Evolutionary conservation across 2,329 filamentous ascomycete species (phyloP), one percentile per base, ranked within the genome.

Genomic region (Aspergillus phoenicis): DNA sequence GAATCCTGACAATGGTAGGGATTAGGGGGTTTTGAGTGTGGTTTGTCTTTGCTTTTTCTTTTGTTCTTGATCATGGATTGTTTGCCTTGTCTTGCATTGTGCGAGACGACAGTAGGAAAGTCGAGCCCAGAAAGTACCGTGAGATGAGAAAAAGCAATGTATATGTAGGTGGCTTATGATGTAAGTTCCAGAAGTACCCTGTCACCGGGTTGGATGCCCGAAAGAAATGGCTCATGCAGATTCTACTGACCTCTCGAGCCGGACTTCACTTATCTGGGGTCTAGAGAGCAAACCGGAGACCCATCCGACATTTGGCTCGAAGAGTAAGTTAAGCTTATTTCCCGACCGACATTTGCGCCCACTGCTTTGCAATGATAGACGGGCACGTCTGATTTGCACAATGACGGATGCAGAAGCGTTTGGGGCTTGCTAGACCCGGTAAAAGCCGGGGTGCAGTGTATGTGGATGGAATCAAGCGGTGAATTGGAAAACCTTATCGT

Each of bases 311-410:
- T 17, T 28, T 28, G 26, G n/a, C 8, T 15, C 7, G 26, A 51
- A 51, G 8, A 17, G 28, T 8, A 10, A 7, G 26, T 58, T 54
- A 54, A 61, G 59, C 54, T 61, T 58, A 58, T 49, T 57, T 22
- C 53, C 48, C 48, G 51, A 11, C 41, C 20, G 20, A 45, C 41
- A 45, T 20, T 20, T 45, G 41, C 41, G 17, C 11, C 41, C 13
- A 22, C 20, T 45, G 41, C 15, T 30, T 30, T 33, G 28, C 47
- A 15, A 33, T 30, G 47, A 51, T 20, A 17, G 8, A 30, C 7
- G 5, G 47, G 20, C n/a, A 52, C 13, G 41, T 26, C 20, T 38
- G 47, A 28, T 57, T 57, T 28, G 48, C 15, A 24, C 53, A 45
- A 45, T 30, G 28, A 36, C 38, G 30, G 39, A 56, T 56, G 53